Percentiles rank a stretch among this genome's conserved stretches.
These are phyloP conservation scores for Pulveroboletus frians DNA, from an alignment of 768 basidiomycete genomes.

Conservation along the genomic window DNA sequence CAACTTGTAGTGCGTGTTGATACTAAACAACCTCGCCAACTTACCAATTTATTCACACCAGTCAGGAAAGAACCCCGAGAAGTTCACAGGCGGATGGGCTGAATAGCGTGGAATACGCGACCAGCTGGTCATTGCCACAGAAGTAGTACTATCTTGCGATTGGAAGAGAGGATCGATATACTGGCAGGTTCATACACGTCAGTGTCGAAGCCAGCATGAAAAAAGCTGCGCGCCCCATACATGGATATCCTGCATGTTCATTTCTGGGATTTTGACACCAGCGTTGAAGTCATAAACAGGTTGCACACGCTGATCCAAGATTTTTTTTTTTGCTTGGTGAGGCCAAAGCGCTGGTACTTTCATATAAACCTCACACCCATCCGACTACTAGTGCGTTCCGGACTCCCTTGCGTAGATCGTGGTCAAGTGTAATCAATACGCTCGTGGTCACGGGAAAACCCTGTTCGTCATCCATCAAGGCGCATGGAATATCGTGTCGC, in stretches of 20 bases:
- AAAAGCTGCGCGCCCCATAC: background rate
- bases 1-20: too few species aligned
- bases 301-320: constrained; percentile 37
- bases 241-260: constrained; percentile 44
- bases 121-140: constrained; percentile 43
- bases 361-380: background rate
- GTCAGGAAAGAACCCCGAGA: constrained; percentile 8
- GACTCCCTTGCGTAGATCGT: constrained; percentile 47
- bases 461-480: constrained; percentile 53
- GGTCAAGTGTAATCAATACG: constrained; percentile 43
- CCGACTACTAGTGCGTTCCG: constrained; percentile 30
- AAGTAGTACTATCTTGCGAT: constrained; percentile 18
- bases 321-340: constrained; percentile 35
- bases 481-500: constrained; percentile 37
- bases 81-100: constrained; percentile 47
- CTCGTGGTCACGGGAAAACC: constrained; percentile 42
- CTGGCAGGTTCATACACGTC: background rate
- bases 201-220: background rate
- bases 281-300: constrained; percentile 39
- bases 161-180: background rate
- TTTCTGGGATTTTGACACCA: constrained; percentile 12
- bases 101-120: constrained; percentile 37
- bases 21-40: background rate
- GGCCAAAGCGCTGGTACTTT: background rate
- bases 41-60: background rate